Base-by-base conservation (phyloP, 2,329 filamentous ascomycete genomes). In the Huntiella omanensis region DNA sequence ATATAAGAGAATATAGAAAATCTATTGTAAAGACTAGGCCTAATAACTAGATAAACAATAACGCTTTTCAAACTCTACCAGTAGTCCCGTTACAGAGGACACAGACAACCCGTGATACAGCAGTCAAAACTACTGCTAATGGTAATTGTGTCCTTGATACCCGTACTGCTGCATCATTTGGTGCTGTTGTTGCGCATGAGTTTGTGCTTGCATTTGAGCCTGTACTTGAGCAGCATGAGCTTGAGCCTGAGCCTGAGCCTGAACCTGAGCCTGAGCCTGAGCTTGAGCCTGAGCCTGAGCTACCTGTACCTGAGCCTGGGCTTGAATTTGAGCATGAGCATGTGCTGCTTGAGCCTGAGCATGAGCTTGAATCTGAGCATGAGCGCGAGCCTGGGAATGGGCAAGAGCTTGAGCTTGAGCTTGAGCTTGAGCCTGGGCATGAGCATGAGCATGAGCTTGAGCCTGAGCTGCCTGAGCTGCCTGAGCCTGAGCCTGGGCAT, bases 311-410 rank as follows among this genome's bases (percentile, higher is more conserved):
- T 49, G 47, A 19, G 46, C 47, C 5, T 49, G 47, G 8, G 46
- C 46, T 2, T 43, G 38, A 2, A 33, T 39, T 15, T 45, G 43
- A 1, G 43, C 43, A 3, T 45, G 64, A 34, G 61, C 58, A 48
- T 66, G 66, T 16, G 46, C 46, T 2, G 47, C 40, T 13, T 48
- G 46, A 5, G 43, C 43, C 1, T 45, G 43, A 4, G 43, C 33
- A 1, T 45, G 43, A 15, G 46, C 46, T 4, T 48, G 45, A 4
- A 28, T 40, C 2, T 47, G 45, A 2, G 19, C 36, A 3, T 47
- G 40, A 2, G 45, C 45, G 2, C 36, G 17, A 4, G 39, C 45
- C 7, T 47, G 45, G 0, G 45, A 39, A 3, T 47, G 47, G 1
- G 47, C 48, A 2, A 46, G 47, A 2, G 47, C 47, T 5, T 48